Percentiles rank a stretch among this genome's conserved stretches.
Evolutionary conservation across 306 rosid genomes (phyloP).

Genomic region (Oemleria cerasiformis): DNA sequence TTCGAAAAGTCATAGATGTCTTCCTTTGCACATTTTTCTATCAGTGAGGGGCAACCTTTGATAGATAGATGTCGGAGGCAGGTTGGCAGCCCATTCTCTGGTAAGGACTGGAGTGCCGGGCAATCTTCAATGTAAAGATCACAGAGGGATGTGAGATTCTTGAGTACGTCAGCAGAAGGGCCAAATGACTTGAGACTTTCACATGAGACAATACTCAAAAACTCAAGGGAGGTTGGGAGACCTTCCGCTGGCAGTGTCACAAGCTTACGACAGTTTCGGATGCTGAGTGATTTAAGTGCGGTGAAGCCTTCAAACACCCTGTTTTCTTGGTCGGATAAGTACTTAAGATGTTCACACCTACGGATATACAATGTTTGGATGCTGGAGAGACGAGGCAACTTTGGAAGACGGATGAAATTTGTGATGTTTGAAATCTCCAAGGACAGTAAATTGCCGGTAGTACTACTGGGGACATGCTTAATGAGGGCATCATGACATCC

Average conservation of each 20-base stretch:
- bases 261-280: conserved; percentile 24
- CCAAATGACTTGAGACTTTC: conserved; percentile 16
- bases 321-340: conserved; percentile 3
- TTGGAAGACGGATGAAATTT: conserved; percentile 6
- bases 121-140: conserved; percentile 26
- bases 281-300: conserved; percentile 10
- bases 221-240: conserved; percentile 12
- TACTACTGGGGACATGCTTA: neutral
- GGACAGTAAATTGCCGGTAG: neutral
- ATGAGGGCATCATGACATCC: conserved; percentile 1
- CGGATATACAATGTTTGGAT: conserved; percentile 6
- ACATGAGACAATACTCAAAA: conserved; percentile 14
- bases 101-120: conserved; percentile 15
- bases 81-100: conserved; percentile 18
- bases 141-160: conserved; percentile 11
- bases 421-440: conserved; percentile 23
- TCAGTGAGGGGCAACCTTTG: conserved; percentile 9
- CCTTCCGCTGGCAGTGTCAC: conserved; percentile 14
- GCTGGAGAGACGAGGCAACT: neutral
- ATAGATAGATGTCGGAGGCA: conserved; percentile 18
- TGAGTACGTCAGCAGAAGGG: neutral
- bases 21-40: neutral
- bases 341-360: neutral
- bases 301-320: neutral
- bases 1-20: conserved; percentile 2